Evolutionary conservation across 352 stramenopile genomes (phyloP).

Genomic region (Thalassiosira pacifica): DNA sequence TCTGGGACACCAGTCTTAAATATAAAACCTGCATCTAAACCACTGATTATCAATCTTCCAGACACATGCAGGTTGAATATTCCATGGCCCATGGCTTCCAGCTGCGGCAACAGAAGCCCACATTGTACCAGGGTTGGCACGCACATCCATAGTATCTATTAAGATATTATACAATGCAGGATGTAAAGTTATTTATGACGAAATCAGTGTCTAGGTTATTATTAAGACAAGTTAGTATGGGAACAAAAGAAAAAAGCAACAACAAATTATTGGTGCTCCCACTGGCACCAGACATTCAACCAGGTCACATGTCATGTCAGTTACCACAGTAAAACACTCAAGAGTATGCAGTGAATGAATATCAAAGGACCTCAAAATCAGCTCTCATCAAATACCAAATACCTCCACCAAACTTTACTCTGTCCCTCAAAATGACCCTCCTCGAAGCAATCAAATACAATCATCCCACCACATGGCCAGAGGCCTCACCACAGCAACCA

Average conservation of each 20-base stretch:
- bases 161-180: not conserved
- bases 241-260: too few relatives aligned
- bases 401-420: slow-evolving; percentile 13
- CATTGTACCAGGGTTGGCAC: not conserved
- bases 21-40: not conserved
- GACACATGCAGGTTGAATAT: slow-evolving; percentile 39
- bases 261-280: too few relatives aligned
- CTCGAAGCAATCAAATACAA: slow-evolving; percentile 10
- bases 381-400: slow-evolving; percentile 11
- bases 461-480: not conserved
- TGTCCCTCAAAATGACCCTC: not conserved
- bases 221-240: too few relatives aligned
- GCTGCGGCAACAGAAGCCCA: too few relatives aligned
- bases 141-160: not conserved
- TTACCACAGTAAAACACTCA: not conserved
- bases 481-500: not conserved
- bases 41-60: slow-evolving; percentile 10
- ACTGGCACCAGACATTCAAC: not conserved
- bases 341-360: not conserved
- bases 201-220: too few relatives aligned
- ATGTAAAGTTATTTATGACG: not conserved
- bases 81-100: slow-evolving; percentile 33
- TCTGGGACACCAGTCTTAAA: slow-evolving; percentile 14
- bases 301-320: not conserved
- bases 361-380: not conserved